Base-by-base conservation (phyloP, 176 grass and related monocot genomes). In the Metroxylon sagu region DNA sequence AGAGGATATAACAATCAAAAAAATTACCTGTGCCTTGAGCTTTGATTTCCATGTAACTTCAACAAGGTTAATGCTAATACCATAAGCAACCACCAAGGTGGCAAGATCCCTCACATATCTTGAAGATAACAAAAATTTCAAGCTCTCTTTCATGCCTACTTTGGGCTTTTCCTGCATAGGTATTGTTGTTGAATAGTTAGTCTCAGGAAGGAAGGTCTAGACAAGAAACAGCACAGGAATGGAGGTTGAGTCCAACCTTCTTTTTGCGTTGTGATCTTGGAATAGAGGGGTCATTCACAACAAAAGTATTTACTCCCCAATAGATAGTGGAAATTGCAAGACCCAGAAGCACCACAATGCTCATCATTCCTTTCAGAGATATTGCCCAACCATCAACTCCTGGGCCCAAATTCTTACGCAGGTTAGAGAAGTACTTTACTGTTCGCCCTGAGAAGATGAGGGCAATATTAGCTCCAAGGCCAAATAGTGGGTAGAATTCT, bases 41-140 rank as follows among this genome's bases (percentile, higher is more conserved):
- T 92, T 98, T 21, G 93, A 98, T 81, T 98, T 98, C 93, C 87
- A 92, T 63, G 93, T 98, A 3, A 98, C 93, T 59, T 98, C 93
- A 29, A 98, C 93, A 59, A 98, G 81, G 65, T 98, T 98, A 55
- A 98, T 98, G 72, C 93, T 98, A 75, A 98, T 98, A 65, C 93
- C 93, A 68, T 98, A 98, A 56, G 93, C 87, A 64, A 98, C 93
- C 1, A 98, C 93, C 81, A 98, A 72, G 5, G 93, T 98, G 16
- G 93, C 93, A 72, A 98, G 87, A 85, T 98, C 93, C 76, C 93
- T 98, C 56, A 98, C 87, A 73, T 98, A 98, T 23, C 76, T 80
- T 18, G 87, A 98, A 56, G 93, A 98, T 49, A 97, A 49, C 71
- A 97, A 79, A 54, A 97, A 75, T 69, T 97, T 97, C 84, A 97